Percentiles rank a stretch among this genome's conserved stretches.
phyloP scores from a whole-genome alignment of 2,329 filamentous ascomycete species.

The Lecanicillium sp. region DNA sequence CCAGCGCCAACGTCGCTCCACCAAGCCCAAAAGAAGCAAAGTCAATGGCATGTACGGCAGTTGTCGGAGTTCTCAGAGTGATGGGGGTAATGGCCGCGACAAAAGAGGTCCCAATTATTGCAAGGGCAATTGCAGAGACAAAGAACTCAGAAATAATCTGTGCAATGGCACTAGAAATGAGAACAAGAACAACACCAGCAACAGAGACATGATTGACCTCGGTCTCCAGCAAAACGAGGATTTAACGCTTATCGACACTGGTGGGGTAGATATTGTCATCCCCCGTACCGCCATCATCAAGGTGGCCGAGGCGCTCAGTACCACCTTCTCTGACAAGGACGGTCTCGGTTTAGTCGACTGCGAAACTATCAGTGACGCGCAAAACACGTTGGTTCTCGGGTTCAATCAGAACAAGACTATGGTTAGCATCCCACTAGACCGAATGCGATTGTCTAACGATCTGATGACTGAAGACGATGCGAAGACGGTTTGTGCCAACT shows the following conservation, averaged over 20 bases:
- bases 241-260: conserved; percentile 1
- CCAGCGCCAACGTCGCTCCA: no score
- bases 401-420: conserved; percentile 1
- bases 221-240: background rate
- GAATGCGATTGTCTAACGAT: conserved; percentile 1
- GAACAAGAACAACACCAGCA: background rate
- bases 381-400: conserved; percentile 4
- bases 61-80: no score
- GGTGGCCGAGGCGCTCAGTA: background rate
- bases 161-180: background rate
- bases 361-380: background rate
- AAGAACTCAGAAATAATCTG: no score
- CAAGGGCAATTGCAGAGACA: no score
- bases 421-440: conserved; percentile 1
- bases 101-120: no score
- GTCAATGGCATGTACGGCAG: no score
- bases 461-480: no score
- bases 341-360: conserved; percentile 1
- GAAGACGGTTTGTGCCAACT: conserved; percentile 1
- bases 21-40: no score
- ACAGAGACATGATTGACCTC: background rate
- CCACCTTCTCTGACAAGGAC: background rate
- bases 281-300: background rate
- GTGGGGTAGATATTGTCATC: background rate
- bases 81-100: no score